A percentile compares a stretch with the other conserved stretches of the same genome.
phyloP scores from a whole-genome alignment of 768 basidiomycete genomes.

The Punctularia strigosozonata region DNA sequence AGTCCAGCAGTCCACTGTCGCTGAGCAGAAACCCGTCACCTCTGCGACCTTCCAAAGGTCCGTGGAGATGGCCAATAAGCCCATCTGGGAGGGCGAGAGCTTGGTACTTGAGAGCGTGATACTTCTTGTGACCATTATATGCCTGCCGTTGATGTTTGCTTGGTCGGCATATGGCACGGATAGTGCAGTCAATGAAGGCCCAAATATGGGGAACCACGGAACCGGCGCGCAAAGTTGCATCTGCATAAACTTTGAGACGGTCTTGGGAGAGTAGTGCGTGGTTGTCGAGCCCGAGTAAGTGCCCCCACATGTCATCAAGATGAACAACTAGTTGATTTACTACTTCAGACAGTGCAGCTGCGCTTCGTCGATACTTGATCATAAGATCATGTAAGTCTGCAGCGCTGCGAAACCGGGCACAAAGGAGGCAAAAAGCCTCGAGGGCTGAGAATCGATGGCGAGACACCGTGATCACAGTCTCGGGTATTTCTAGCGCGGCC shows the following conservation, averaged over 20 bases:
- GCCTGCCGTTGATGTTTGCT: constrained; percentile 4
- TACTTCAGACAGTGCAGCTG: constrained; percentile 10
- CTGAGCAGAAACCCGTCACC: constrained; percentile 10
- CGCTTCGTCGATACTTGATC: constrained; percentile 9
- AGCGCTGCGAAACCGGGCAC: constrained; percentile 8
- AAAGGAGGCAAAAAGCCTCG: constrained; percentile 11
- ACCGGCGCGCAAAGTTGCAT: constrained; percentile 7
- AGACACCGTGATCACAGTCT: constrained; percentile 2
- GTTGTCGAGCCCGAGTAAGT: constrained; percentile 11
- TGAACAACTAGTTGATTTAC: constrained; percentile 7
- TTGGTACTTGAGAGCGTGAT: constrained; percentile 18
- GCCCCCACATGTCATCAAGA: constrained; percentile 11
- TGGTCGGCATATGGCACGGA: constrained; percentile 9
- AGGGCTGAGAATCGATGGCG: constrained; percentile 4
- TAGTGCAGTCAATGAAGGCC: constrained; percentile 16
- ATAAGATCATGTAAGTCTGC: constrained; percentile 8
- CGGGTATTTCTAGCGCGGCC: constrained; percentile 7
- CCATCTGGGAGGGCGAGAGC: constrained; percentile 16
- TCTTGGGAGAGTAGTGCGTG: constrained; percentile 6
- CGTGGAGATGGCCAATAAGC: constrained; percentile 14
- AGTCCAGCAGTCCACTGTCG: constrained; percentile 6
- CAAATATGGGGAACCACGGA: constrained; percentile 8
- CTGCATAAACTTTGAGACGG: constrained; percentile 8
- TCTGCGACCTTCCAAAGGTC: constrained; percentile 11
- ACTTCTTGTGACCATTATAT: constrained; percentile 15